Percentiles rank a stretch among this genome's conserved stretches.
Conservation (phyloP, 371 early-diverging fungal genomes). For the Mucor mucedo region DNA sequence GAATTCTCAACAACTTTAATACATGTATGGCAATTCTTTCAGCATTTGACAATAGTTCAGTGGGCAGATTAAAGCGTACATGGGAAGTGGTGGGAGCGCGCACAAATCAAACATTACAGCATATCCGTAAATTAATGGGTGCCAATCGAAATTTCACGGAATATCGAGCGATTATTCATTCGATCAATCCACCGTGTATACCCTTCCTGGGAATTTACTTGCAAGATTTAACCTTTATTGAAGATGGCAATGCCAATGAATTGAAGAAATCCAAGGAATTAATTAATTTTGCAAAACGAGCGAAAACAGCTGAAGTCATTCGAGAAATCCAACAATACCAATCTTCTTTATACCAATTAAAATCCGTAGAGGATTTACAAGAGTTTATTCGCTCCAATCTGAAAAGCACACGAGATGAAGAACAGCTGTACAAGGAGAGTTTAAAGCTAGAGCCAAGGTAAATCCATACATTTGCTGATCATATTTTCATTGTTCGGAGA, state of each 20-base stretch:
- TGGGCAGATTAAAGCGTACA: slow-evolving; percentile 86
- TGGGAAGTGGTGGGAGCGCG: slow-evolving; percentile 65
- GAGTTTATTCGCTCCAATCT: slow-evolving; percentile 73
- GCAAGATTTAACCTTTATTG: slow-evolving; percentile 92
- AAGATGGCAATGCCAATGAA: slow-evolving; percentile 88
- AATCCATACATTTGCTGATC: background rate
- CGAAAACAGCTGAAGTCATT: slow-evolving; percentile 85
- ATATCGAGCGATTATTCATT: slow-evolving; percentile 85
- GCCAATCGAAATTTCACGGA: slow-evolving; percentile 83
- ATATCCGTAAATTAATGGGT: slow-evolving; percentile 69
- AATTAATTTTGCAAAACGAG: slow-evolving; percentile 91
- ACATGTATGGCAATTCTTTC: slow-evolving; percentile 88
- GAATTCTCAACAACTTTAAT: slow-evolving; percentile 86
- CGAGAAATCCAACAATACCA: slow-evolving; percentile 91
- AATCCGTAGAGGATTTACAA: slow-evolving; percentile 81
- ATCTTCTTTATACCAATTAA: slow-evolving; percentile 79
- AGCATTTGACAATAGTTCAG: slow-evolving; percentile 84
- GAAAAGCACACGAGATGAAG: slow-evolving; percentile 67
- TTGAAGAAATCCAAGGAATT: slow-evolving; percentile 59
- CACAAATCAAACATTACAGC: slow-evolving; percentile 63
- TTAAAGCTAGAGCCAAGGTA: slow-evolving; percentile 74
- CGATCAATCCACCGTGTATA: slow-evolving; percentile 88
- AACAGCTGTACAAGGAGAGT: slow-evolving; percentile 73
- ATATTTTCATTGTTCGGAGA: background rate
- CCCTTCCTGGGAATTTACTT: slow-evolving; percentile 90